Percentiles rank a stretch among this genome's conserved stretches.
Evolutionary conservation across 2,329 filamentous ascomycete species (phyloP).

Genomic region (Calonectria naviculata): DNA sequence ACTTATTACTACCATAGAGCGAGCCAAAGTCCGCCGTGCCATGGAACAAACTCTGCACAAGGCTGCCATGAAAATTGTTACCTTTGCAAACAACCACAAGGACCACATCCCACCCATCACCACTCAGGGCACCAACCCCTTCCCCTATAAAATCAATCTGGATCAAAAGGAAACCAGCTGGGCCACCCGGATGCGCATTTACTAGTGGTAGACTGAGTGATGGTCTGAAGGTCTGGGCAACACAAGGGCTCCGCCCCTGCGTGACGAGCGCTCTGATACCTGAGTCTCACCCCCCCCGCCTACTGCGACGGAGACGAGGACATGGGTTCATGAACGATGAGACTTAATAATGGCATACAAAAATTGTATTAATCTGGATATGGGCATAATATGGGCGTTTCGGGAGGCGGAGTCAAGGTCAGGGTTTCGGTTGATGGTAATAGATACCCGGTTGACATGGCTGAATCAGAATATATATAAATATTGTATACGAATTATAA

Average conservation of each 20-base stretch:
- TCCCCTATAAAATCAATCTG: constrained; percentile 92
- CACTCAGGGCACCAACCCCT: constrained; percentile 92
- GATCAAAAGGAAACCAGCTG: constrained; percentile 83
- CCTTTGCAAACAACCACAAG: constrained; percentile 87
- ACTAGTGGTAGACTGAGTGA: constrained; percentile 51
- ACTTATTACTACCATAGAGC: constrained; percentile 64
- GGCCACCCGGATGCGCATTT: constrained; percentile 83
- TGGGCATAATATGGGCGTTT: constrained; percentile 29
- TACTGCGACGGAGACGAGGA: neutral
- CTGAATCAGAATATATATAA: neutral
- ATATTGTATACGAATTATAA: neutral
- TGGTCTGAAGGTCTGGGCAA: neutral
- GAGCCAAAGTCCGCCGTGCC: constrained; percentile 86
- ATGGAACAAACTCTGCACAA: constrained; percentile 92
- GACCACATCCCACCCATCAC: constrained; percentile 98
- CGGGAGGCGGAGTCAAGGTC: constrained; percentile 17
- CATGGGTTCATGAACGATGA: neutral
- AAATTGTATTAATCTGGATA: constrained; percentile 14
- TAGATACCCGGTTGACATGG: constrained; percentile 37
- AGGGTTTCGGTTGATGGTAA: constrained; percentile 25
- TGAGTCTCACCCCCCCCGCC: neutral
- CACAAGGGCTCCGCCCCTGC: neutral
- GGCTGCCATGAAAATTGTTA: constrained; percentile 89
- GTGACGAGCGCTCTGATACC: neutral
- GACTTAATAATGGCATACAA: neutral